Percentiles rank a stretch among this genome's conserved stretches.
Conservation (phyloP, 768 basidiomycete species). For the Leccinellum luteum region DNA sequence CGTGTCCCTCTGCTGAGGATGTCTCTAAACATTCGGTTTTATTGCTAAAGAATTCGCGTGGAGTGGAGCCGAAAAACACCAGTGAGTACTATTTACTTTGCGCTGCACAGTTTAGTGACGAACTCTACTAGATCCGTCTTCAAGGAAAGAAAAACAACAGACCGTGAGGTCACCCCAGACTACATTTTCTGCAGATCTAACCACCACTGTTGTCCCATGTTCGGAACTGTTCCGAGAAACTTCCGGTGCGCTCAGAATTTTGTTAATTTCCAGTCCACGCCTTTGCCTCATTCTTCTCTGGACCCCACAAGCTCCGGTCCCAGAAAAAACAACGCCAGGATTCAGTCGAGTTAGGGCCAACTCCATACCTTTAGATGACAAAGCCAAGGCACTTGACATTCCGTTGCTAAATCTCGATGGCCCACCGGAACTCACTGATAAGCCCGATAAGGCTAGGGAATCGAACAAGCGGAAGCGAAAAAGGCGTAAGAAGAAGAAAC, state of each 20-base stretch:
- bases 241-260: constrained; percentile 18
- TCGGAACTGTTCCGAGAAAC: constrained; percentile 5
- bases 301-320: constrained; percentile 15
- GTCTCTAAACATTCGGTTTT: not conserved
- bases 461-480: constrained; percentile 50
- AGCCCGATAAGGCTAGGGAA: constrained; percentile 14
- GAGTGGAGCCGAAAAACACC: not conserved
- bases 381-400: constrained; percentile 18
- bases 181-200: constrained; percentile 1
- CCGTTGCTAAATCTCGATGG: constrained; percentile 58
- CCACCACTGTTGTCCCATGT: not conserved
- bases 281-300: constrained; percentile 13
- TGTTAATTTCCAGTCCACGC: constrained; percentile 5
- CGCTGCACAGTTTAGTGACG: constrained; percentile 1
- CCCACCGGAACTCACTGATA: constrained; percentile 33
- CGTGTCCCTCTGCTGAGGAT: not conserved
- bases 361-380: constrained; percentile 8
- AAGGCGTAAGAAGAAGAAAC: constrained; percentile 54
- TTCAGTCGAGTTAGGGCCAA: constrained; percentile 3
- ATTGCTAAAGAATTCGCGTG: not conserved
- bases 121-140: constrained; percentile 4
- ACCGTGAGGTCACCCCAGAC: constrained; percentile 8
- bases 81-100: constrained; percentile 12
- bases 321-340: constrained; percentile 4
- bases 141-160: constrained; percentile 5